These are phyloP conservation scores for Exophiala xenobiotica DNA, from an alignment of 2,329 filamentous ascomycete genomes.

Conservation along the genomic window DNA sequence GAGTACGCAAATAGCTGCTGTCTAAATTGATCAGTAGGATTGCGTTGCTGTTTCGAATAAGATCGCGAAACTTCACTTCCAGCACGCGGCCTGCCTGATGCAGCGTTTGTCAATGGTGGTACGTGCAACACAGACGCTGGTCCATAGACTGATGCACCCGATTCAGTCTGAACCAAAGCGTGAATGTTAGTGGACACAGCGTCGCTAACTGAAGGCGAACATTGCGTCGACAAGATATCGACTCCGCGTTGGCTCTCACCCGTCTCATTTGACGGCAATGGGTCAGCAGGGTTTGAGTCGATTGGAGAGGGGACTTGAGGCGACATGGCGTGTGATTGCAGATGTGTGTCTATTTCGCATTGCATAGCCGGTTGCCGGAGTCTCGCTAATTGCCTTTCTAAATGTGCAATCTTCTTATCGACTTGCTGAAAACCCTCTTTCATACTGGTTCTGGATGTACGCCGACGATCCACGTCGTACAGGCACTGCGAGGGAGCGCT, in stretches of 20 bases:
- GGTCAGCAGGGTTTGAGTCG: background rate
- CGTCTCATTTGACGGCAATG: background rate
- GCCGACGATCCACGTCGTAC: background rate
- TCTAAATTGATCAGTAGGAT: background rate
- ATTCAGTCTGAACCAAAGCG: background rate
- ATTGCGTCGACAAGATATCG: background rate
- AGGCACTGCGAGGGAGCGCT: background rate
- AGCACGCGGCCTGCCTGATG: background rate
- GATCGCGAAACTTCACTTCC: background rate
- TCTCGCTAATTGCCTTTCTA: background rate
- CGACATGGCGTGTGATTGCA: background rate
- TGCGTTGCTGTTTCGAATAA: background rate
- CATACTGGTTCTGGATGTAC: background rate
- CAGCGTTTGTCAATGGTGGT: background rate
- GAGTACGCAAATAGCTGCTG: conserved; percentile 1
- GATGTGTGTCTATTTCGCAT: background rate
- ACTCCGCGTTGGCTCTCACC: background rate
- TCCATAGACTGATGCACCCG: background rate
- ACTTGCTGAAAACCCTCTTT: background rate
- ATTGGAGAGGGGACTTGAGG: background rate
- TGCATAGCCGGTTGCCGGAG: background rate
- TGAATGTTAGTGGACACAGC: background rate
- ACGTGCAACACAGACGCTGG: background rate
- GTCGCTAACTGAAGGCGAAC: background rate
- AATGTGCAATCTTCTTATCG: background rate